Conservation (phyloP, 129 eudicot species). For the Centella asiatica region DNA sequence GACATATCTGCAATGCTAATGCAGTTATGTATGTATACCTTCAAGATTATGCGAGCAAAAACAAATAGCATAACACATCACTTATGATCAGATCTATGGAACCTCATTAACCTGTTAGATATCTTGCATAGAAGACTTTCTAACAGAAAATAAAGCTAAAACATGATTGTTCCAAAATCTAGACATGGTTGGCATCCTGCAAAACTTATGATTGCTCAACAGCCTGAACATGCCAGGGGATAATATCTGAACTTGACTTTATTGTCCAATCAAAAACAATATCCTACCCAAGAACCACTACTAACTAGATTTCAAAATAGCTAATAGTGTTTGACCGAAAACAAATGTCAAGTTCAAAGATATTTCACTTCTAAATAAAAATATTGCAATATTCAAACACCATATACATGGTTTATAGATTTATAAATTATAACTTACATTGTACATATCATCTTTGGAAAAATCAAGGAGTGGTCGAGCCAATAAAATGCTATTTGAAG, state of each 20-base stretch:
- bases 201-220: background rate
- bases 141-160: background rate
- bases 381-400: background rate
- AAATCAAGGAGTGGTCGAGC: conserved; percentile 84
- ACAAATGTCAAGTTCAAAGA: background rate
- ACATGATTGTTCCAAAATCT: background rate
- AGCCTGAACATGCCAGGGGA: background rate
- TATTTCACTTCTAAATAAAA: no score
- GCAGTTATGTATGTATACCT: conserved; percentile 2
- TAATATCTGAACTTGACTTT: background rate
- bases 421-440: conserved; percentile 30
- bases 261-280: background rate
- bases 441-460: conserved; percentile 75
- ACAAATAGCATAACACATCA: background rate
- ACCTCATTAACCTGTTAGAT: background rate
- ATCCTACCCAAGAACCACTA: background rate
- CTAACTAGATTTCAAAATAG: background rate
- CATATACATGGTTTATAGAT: background rate
- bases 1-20: conserved; percentile 54
- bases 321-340: background rate
- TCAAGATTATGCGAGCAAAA: conserved; percentile 7
- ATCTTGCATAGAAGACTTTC: background rate
- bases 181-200: background rate
- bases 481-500: conserved; percentile 47
- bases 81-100: background rate